phyloP scores from a whole-genome alignment of 75 land plant genomes.

The Chamaecyparis obtusa region DNA sequence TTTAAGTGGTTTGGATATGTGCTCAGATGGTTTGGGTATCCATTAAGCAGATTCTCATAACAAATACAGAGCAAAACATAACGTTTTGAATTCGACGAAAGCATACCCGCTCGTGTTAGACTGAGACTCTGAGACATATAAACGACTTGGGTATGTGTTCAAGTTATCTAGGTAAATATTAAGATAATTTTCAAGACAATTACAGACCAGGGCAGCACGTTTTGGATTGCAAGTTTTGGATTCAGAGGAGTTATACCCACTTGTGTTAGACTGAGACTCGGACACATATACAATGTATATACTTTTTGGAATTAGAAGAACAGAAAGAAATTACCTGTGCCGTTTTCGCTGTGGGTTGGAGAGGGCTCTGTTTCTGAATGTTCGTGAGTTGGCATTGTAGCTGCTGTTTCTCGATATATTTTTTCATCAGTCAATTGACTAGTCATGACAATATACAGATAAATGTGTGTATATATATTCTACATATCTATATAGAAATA shows the following conservation, averaged over 20 bases:
- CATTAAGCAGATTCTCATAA: not conserved
- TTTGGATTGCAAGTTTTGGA: not conserved
- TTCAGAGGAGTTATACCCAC: not conserved
- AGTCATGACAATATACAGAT: not conserved
- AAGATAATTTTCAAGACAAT: too few species aligned
- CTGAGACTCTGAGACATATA: not conserved
- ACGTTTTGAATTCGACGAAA: not conserved
- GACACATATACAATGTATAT: conserved; percentile 5
- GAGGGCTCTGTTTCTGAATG: conserved; percentile 9
- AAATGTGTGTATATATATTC: not conserved
- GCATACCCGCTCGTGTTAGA: not conserved
- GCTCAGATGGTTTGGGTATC: not conserved
- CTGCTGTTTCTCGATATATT: not conserved
- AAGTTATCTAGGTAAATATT: too few species aligned
- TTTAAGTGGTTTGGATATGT: not conserved
- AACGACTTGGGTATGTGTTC: too few species aligned
- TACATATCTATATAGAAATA: not conserved
- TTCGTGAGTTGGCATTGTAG: conserved; percentile 6
- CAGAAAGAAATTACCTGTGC: not conserved
- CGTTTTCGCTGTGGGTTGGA: conserved; percentile 4
- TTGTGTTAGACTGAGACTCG: not conserved
- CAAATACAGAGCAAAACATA: not conserved
- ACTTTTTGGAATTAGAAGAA: not conserved
- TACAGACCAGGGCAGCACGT: too few species aligned
- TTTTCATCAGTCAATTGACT: not conserved